Evolutionary conservation across 2,329 filamentous ascomycete genomes (phyloP), one percentile per base, ranked within the genome.

Genomic region (Ophiostoma populinum): DNA sequence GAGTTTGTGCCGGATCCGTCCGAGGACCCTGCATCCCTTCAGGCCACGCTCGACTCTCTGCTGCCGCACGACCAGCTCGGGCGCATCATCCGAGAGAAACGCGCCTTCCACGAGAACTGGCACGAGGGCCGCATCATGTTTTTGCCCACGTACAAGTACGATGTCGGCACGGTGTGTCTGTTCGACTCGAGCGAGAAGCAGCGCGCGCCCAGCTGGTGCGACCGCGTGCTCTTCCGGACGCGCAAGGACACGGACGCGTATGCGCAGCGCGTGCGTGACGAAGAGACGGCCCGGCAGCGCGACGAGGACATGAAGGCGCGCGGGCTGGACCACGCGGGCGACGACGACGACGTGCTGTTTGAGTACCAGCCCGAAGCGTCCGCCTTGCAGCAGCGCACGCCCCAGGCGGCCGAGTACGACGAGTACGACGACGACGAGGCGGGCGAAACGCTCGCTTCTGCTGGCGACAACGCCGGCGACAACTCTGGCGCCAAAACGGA

Each of bases 171-270:
- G 20, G 72, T 93, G 21, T 81, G 81, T 2, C 68, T 85, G 20
- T 98, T 94, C 51, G 92, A 98, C 56, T 83, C 86, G 1, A 93
- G 86, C 45, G 90, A 95, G 51, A 98, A 98, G 59, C 77, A 77
- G 43, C 70, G 92, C 35, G 79, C 81, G 2, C 90, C 90, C 3
- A 93, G 85, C 51, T 98, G 90, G 87, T 98, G 90, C 52, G 90
- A 98, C 56, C 78, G 90, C 12, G 86, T 98, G 30, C 56, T 98
- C 1, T 98, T 75, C 52, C 69, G 87, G 7, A 90, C 83, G 2
- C 70, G 77, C 26, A 68, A 63, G 31, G 75, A 90, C 47, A 75
- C 69, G 42, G 56, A 75, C 18, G 63, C 63, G 3, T 77, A 82
- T 45, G 72, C 85, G 34, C 59, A 59, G 24, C 74, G 67, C 37